Percentiles rank a stretch among this genome's conserved stretches.
These are phyloP conservation scores for Alternaria rosae DNA, from an alignment of 2,329 filamentous ascomycete species.

Conservation along the genomic window DNA sequence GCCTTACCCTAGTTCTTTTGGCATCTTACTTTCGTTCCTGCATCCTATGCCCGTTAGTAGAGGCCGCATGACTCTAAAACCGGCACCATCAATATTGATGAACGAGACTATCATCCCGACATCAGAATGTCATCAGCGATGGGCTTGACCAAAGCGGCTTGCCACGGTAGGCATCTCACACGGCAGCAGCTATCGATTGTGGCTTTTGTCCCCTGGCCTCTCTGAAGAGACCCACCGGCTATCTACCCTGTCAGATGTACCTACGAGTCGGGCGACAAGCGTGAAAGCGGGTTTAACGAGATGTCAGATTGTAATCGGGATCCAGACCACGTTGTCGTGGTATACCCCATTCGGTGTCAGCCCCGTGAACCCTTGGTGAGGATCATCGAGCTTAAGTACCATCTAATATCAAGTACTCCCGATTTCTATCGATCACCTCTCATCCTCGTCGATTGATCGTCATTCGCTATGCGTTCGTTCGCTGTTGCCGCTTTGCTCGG, in stretches of 20 bases:
- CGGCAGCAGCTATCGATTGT: neutral
- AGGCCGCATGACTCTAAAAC: neutral
- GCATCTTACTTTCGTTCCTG: neutral
- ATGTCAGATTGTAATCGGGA: neutral
- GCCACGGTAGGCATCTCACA: neutral
- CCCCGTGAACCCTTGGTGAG: conserved; percentile 10
- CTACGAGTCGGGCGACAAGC: neutral
- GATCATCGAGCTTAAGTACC: conserved; percentile 13
- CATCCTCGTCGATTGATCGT: conserved; percentile 5
- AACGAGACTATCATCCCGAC: neutral
- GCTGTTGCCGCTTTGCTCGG: conserved; percentile 17
- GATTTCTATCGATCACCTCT: neutral
- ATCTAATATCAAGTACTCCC: conserved; percentile 5
- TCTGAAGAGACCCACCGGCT: neutral
- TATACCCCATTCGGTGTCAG: conserved; percentile 8
- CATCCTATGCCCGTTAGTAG: neutral
- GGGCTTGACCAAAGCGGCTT: neutral
- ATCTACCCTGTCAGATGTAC: neutral
- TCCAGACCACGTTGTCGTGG: conserved; percentile 5
- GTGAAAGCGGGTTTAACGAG: conserved; percentile 1
- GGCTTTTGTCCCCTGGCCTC: neutral
- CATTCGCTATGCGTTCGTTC: conserved; percentile 22
- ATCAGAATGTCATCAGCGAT: neutral
- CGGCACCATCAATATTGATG: neutral
- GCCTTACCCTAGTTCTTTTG: neutral